Base-by-base conservation (phyloP, 2,329 filamentous ascomycete genomes). In the Sclerotinia trifoliorum region DNA sequence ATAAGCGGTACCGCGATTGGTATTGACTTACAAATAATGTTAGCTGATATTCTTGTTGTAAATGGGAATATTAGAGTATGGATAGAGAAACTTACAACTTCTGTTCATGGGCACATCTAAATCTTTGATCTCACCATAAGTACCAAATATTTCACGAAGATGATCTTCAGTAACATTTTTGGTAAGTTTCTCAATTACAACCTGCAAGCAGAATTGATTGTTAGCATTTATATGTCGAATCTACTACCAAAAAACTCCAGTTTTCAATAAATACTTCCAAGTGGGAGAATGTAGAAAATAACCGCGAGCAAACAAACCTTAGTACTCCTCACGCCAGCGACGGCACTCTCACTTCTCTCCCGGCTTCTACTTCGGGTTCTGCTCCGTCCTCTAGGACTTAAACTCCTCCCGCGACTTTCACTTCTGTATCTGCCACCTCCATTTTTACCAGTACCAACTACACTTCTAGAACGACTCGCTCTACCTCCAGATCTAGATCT, bases 181-280 rank as follows among this genome's bases (percentile, higher is more conserved):
- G 5, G 94, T 96, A 76, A 99, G 84, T 71, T 96, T 94, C 80
- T 99, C 95, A 58, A 99, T 91, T 24, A 99, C 93, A 77, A 99
- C 94, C 92, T 68, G 42, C 5, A 24, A 48, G 19, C 26, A n/a
- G 5, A 57, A 42, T 44, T 26, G 13, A 29, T 11, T 39, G 5
- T 65, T n/a, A 65, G 35, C 26, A 63, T 97, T 75, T 15, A 35
- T 35, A 1, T 32, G 32, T 35, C 35, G 35, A 35, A 10, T 35
- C 35, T 10, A 35, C 8, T 10, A 6, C 35, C 35, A 35, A 35
- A 35, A 35, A 35, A 35, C 7, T 35, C 35, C 65, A 61, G 8
- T 32, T 19, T 10, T 48, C 24, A 13, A 48, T n/a, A 13, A 29
- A 3, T 24, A 24, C 35, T 48, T n/a, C 2, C 26, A 5, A 11